Evolutionary conservation across 2,329 filamentous ascomycete species (phyloP), one percentile per base, ranked within the genome.

Genomic region (Remersonia thermophila): DNA sequence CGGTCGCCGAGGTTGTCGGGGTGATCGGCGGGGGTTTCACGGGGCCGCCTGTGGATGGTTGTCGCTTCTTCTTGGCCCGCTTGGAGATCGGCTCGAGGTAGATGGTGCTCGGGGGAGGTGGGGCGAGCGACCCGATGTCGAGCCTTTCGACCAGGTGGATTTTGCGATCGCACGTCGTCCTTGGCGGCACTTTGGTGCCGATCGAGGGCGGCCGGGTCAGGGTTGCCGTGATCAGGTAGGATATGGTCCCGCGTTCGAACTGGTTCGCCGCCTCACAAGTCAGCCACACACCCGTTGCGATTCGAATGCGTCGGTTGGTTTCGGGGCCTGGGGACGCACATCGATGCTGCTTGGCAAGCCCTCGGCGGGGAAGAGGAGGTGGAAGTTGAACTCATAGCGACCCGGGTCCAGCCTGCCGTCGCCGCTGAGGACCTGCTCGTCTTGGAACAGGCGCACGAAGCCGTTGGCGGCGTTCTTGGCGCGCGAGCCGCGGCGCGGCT

Each of bases 171-270:
- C 83, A 91, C 26, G 75, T 81, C 8, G 79, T 71, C 2, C 80
- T 86, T 2, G 89, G 80, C 11, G 80, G 72, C 9, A 27, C 17
- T 18, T 44, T 46, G 7, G 35, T 36, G 2, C 37, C 36, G 43
- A 95, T 93, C 5, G 86, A 78, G 0, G 83, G 91, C 14, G 91
- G 89, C 38, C 86, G 77, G 14, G 89, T 96, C 39, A 96, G 59
- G 7, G 86, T 95, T 23, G 89, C 81, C 5, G 84, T 89, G 49
- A 96, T 73, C 63, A 89, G 77, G 60, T 96, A 98, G 14, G 82
- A 80, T 50, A 98, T 84, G 2, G 84, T 87, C 26, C 91, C 91
- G 53, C 89, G 78, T 60, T 96, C 91, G 57, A 98, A 98, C 86
- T 96, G 57, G 7, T n/a, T n/a, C n/a, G n/a, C 12, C 7, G 12